Conservation (phyloP, 805 yeast species). For the Kuraishia piskuri region DNA sequence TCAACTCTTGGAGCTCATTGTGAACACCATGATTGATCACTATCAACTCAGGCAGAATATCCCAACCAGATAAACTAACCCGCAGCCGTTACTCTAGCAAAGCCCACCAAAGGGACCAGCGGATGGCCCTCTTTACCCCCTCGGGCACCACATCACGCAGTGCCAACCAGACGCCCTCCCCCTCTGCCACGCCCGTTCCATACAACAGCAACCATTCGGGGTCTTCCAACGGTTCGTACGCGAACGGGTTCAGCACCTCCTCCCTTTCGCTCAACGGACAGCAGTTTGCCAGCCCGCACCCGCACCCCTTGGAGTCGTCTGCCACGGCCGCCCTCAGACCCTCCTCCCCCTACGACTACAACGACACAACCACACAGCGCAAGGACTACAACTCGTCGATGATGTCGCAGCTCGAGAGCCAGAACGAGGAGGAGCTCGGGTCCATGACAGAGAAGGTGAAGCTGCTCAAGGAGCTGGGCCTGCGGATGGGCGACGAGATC, state of each 20-base stretch:
- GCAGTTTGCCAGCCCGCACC: background rate
- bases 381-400: conserved; percentile 41
- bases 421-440: conserved; percentile 50
- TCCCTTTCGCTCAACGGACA: background rate
- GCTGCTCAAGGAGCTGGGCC: conserved; percentile 44
- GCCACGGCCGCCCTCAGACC: conserved; percentile 17
- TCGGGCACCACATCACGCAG: conserved; percentile 6
- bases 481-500: conserved; percentile 60
- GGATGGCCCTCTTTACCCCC: conserved; percentile 17
- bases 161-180: conserved; percentile 6
- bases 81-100: conserved; percentile 21
- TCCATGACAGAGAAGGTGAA: conserved; percentile 45
- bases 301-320: background rate
- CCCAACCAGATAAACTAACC: background rate
- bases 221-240: conserved; percentile 1
- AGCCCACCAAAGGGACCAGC: conserved; percentile 20
- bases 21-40: too few species aligned
- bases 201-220: background rate
- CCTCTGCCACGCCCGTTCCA: conserved; percentile 8
- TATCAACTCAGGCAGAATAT: too few species aligned
- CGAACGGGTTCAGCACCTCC: conserved; percentile 1
- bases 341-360: conserved; percentile 33
- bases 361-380: conserved; percentile 3
- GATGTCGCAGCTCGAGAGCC: conserved; percentile 55
- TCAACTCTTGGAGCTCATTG: too few species aligned